Percentiles rank a stretch among this genome's conserved stretches.
These are phyloP conservation scores for Hansenula sp. DNA, from an alignment of 1,139 yeast genomes.

Conservation along the genomic window DNA sequence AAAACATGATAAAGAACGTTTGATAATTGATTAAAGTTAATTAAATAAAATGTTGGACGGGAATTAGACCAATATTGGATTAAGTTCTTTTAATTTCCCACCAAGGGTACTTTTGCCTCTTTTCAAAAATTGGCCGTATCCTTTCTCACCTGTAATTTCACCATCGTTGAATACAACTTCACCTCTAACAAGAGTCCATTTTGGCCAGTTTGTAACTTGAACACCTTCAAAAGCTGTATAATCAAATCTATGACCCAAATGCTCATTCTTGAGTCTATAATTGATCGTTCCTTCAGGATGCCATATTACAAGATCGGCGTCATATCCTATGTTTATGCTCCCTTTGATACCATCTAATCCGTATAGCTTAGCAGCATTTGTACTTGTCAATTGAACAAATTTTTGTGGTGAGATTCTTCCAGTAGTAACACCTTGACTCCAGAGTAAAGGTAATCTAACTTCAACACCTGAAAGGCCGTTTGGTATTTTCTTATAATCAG, in stretches of 20 bases:
- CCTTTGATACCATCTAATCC: conserved; percentile 37
- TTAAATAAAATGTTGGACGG: too few relatives aligned
- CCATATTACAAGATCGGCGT: conserved; percentile 43
- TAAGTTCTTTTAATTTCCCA: conserved; percentile 6
- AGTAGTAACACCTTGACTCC: conserved; percentile 38
- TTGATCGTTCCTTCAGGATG: conserved; percentile 33
- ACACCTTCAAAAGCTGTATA: conserved; percentile 44
- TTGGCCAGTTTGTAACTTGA: conserved; percentile 41
- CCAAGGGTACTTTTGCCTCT: conserved; percentile 17
- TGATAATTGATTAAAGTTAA: too few relatives aligned
- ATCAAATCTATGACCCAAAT: conserved; percentile 40
- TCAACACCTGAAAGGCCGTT: conserved; percentile 45
- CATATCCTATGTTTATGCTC: conserved; percentile 37
- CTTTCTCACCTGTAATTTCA: conserved; percentile 13
- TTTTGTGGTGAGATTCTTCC: conserved; percentile 37
- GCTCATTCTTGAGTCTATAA: conserved; percentile 29
- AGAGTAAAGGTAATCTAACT: conserved; percentile 39
- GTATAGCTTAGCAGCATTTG: conserved; percentile 42
- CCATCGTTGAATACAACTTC: conserved; percentile 30
- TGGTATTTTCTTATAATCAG: conserved; percentile 38
- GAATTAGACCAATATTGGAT: neutral
- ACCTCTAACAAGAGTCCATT: conserved; percentile 39
- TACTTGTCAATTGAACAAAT: conserved; percentile 39
- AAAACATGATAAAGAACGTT: too few relatives aligned
- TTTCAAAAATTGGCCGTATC: conserved; percentile 21